A percentile compares a stretch with the other conserved stretches of the same genome.
Evolutionary conservation across 148 eudicot species (phyloP).

Genomic region (Rhododendron ovatum): DNA sequence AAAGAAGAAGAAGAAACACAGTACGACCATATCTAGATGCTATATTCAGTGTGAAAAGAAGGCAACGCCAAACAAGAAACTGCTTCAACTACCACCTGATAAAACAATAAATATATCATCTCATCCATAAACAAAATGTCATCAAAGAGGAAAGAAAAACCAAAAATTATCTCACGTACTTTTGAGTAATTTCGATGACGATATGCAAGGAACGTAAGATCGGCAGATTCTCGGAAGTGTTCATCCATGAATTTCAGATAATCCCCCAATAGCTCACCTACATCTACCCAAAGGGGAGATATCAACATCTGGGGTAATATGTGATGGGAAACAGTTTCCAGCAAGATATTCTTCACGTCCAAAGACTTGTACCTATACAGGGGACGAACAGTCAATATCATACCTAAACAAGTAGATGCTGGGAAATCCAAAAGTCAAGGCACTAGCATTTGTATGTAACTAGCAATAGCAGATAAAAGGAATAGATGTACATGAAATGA

Average conservation of each 20-base stretch:
- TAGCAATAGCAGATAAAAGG: neutral
- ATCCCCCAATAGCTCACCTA: constrained; percentile 56
- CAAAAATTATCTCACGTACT: constrained; percentile 34
- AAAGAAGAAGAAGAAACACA: neutral
- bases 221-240: constrained; percentile 89
- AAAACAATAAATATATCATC: neutral
- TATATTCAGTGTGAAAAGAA: neutral
- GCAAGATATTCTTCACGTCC: constrained; percentile 88
- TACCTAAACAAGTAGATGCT: constrained; percentile 5
- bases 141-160: neutral
- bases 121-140: neutral
- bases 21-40: neutral
- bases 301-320: constrained; percentile 78
- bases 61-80: neutral
- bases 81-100: neutral
- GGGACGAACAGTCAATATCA: neutral
- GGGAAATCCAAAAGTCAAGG: neutral
- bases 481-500: neutral
- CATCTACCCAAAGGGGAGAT: constrained; percentile 74
- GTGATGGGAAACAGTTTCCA: constrained; percentile 80
- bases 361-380: constrained; percentile 66
- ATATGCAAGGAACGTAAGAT: constrained; percentile 91
- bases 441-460: neutral
- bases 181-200: constrained; percentile 94
- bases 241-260: constrained; percentile 92